Base-by-base conservation (phyloP, 768 basidiomycete genomes). In the Xerocomus potaroensis region DNA sequence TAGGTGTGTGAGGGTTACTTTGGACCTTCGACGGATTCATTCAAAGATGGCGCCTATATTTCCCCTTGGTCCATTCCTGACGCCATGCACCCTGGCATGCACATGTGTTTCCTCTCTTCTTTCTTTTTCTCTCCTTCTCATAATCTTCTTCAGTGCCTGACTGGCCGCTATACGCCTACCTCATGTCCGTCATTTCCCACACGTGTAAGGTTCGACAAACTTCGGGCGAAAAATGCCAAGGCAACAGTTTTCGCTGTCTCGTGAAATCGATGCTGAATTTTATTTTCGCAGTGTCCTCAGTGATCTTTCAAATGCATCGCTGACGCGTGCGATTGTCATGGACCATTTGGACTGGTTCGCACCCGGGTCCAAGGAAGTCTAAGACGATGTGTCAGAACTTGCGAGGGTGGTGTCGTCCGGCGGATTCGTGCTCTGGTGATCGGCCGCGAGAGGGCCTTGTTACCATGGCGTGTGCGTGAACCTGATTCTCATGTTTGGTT, bases 291-390 rank as follows among this genome's bases (percentile, higher is more conserved):
- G 74, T 47, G 78, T 77, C 11, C 62, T 78, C 11, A 62, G 55
- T 19, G 76, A 73, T 11, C 69, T 78, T 15, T 65, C 63, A 1
- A 51, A 65, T n/a, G 66, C 66, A 26, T 77, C 76, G 7, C 69
- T 85, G 36, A 85, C 81, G 27, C 76, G 81, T 22, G 76, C 78
- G 10, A 73, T 86, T 23, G 71, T 86, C 47, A 87, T 87, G 85
- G 85, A 87, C 61, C 80, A 81, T 40, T 71, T 84, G 40, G 81
- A 83, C 54, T 80, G 76, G 72, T 77, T 80, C 43, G 53, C 72
- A 0, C 78, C 78, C 0, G 72, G 73, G 4, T 69, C 74, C 14
- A 61, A 63, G 40, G 74, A 76, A 30, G 66, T 71, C 1, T 74
- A 79, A 29, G 72, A 74, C 29, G 83, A 86, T 58, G 70, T 83